A percentile compares a stretch with the other conserved stretches of the same genome.
phyloP scores from a whole-genome alignment of 1,139 yeast species.

The Eremothecium sinecaudum region DNA sequence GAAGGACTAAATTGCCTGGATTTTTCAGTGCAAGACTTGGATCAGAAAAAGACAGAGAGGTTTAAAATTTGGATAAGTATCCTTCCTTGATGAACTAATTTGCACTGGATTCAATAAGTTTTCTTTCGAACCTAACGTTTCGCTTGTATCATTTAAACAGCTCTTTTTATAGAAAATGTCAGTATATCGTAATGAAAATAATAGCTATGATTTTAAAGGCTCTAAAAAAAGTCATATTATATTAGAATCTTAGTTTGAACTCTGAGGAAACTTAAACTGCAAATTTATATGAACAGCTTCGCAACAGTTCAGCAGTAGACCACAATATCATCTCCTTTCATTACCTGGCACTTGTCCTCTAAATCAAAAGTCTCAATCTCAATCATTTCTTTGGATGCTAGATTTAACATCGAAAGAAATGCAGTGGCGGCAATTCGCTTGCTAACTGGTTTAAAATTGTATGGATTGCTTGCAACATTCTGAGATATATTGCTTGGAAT shows the following conservation, averaged over 20 bases:
- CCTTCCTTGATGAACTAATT: conserved; percentile 26
- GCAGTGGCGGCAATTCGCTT: conserved; percentile 28
- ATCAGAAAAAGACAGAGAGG: conserved; percentile 13
- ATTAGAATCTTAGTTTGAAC: no score
- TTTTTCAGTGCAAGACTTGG: conserved; percentile 17
- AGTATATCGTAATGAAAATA: no score
- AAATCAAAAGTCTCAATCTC: conserved; percentile 12
- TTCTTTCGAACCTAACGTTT: no score
- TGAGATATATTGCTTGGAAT: conserved; percentile 21
- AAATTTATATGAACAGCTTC: no score
- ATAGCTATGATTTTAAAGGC: no score
- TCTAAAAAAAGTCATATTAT: no score
- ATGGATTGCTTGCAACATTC: conserved; percentile 5
- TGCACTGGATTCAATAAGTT: no score
- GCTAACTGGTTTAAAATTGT: conserved; percentile 10
- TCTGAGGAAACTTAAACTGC: no score
- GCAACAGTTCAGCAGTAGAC: conserved; percentile 11
- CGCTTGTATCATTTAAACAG: no score
- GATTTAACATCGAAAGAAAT: conserved; percentile 23
- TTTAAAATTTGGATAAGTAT: conserved; percentile 29
- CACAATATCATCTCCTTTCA: conserved; percentile 17
- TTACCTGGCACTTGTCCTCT: conserved; percentile 9
- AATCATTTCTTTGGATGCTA: conserved; percentile 23
- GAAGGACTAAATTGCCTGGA: conserved; percentile 27
- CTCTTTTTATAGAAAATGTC: no score